Evolutionary conservation across 1,284 basidiomycete genomes (phyloP), one percentile per base, ranked within the genome.

Genomic region (Farysia itapuensis): DNA sequence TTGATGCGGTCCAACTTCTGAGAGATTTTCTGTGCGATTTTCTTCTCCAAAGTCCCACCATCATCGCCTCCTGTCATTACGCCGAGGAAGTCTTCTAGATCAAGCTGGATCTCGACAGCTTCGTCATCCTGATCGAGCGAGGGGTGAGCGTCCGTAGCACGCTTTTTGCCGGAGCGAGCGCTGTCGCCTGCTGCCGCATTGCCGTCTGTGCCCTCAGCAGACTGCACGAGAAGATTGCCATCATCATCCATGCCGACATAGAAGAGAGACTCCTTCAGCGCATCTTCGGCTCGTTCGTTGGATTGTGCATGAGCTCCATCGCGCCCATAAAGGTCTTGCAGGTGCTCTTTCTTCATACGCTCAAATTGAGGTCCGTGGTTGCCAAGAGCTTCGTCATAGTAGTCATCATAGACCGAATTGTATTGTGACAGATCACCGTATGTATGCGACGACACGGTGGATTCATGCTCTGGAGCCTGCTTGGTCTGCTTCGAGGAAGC

Each of bases 331-430:
- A n/a, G 26, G n/a, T 28, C 26, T 28, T 28, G 26, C 7, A 43
- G 30, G 18, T 42, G 34, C 2, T 45, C 35, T 6, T 49, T 14
- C 1, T 45, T 24, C 23, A 39, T 33, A 1, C 44, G 25, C 16
- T 47, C 42, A 14, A 46, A 53, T 11, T 44, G 12, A 6, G 43
- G 43, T 2, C 58, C 58, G 11, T 39, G 52, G 2, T 39, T 52
- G 15, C 58, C 58, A 1, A 51, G 35, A 2, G 47, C 58, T 31
- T 63, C 53, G 22, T 64, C 53, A 46, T 49, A 64, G 34, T 38
- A 57, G 43, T 64, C 59, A 19, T 64, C 59, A 23, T 64, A 45
- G 14, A 53, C 43, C 12, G 53, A 58, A n/a, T 37, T 47, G 40
- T 43, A 64, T 11, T 46, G 53, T 8, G 59, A 57, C 2, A 51